Base-by-base conservation (phyloP, 2,329 filamentous ascomycete genomes). In the Aspergillus novoparasiticus region DNA sequence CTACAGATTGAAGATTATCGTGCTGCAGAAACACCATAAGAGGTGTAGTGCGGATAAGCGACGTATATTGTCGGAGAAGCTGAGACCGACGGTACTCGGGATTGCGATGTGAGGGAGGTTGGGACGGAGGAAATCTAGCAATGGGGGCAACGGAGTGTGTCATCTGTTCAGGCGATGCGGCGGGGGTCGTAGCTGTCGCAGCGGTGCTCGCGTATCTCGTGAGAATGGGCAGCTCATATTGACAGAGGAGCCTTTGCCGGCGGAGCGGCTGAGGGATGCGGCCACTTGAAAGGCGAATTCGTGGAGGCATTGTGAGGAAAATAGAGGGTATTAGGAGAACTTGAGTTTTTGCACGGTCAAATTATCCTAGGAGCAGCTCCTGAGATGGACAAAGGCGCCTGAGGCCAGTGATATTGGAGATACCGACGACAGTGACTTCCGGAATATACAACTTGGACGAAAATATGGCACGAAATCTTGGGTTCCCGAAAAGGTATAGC, bases 1-100 rank as follows among this genome's bases (percentile, higher is more conserved):
- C 91, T 51, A 86, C 83, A 3, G 93, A 89, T 73, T 87, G 87
- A 63, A 92, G 81, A 72, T 91, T 92, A 80, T 90, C 91, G 82
- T 92, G 89, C 75, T 92, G 89, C 83, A 97, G 96, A 72, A 97
- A 85, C 63, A 97, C 86, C 69, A 96, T 89, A 65, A 97, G 80
- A 46, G 94, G 93, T 12, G 92, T 90, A 26, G 93, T 93, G 64
- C 92, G 92, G 63, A 97, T 87, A 65, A 97, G 83, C 54, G 94
- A 95, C 58, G 94, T 92, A 80, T 97, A 97, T 71, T 91, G 88
- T 62, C 94, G 89, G 69, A 90, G 87, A 23, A 98, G 85, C 80
- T 99, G 95, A 19, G 93, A 90, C 81, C 98, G 97, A 76, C 94
- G 90, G 73, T 90, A 90, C 75, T 96, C 91, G 54, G 94, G 87